phyloP scores from a whole-genome alignment of 1,284 basidiomycete genomes.

The Trichosporon asahii region DNA sequence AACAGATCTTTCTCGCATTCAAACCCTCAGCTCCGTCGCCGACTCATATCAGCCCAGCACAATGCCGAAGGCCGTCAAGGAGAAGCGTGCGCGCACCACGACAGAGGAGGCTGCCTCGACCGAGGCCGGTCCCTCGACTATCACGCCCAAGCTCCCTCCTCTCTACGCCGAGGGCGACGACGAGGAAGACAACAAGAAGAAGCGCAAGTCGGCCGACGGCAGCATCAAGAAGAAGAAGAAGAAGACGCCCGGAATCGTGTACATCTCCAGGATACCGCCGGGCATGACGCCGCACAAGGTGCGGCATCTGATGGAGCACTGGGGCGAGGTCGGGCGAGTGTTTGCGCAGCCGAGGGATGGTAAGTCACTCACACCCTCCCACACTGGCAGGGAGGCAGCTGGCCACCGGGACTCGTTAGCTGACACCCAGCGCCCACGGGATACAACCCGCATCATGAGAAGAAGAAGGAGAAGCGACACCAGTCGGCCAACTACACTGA shows the following conservation, averaged over 20 bases:
- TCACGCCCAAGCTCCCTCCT: not conserved
- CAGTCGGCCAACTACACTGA: constrained; percentile 85
- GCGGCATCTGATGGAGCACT: constrained; percentile 80
- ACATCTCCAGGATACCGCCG: constrained; percentile 95
- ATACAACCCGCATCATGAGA: constrained; percentile 35
- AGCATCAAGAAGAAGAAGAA: constrained; percentile 33
- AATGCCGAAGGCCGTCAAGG: constrained; percentile 4
- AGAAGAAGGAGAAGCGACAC: constrained; percentile 57
- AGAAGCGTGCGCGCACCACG: not conserved
- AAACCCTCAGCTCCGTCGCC: not conserved
- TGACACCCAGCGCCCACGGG: constrained; percentile 34
- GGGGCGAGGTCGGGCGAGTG: constrained; percentile 80
- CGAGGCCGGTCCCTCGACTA: not conserved
- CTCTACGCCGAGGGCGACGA: constrained; percentile 1
- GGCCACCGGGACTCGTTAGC: not conserved
- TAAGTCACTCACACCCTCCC: constrained; percentile 23
- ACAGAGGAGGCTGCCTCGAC: not conserved
- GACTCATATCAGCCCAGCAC: not conserved
- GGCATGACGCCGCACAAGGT: constrained; percentile 98
- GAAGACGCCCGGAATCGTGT: constrained; percentile 70
- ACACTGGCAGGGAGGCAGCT: too few relatives aligned
- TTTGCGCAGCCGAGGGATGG: constrained; percentile 81
- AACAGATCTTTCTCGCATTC: not conserved
- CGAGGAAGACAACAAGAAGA: not conserved
- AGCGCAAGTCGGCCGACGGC: not conserved